Base-by-base conservation (phyloP, 768 basidiomycete species). In the Ramaria sp. region DNA sequence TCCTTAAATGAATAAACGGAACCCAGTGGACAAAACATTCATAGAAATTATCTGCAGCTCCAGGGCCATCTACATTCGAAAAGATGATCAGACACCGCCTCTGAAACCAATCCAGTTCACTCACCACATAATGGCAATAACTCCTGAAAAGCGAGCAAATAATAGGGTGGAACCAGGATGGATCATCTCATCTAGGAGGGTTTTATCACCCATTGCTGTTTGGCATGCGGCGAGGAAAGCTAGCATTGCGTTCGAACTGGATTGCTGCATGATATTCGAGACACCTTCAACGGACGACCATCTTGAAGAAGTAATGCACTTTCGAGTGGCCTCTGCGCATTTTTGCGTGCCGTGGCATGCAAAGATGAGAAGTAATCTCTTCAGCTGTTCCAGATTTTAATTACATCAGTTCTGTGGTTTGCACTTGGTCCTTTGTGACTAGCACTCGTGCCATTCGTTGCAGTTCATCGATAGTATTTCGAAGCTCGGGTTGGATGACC, bases 111-210 rank as follows among this genome's bases (percentile, higher is more conserved):
- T 7, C 16, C 7, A 8, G 5, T 41, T 5, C 7, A 41, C 39
- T n/a, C 20, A 58, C 69, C 70, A 71, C 37, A 69, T 60, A 1
- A 70, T 66, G 4, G 65, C 70, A 6, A 71, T n/a, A 30, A 67
- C 65, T 20, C 69, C 65, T 41, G 60, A 60, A 12, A 64, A 64
- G 3, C 69, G 69, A 1, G 61, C 59, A 56, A 63, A 64, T n/a
- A 68, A 62, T 57, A 68, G 44, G 1, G 61, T 65, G 3, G 68
- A 65, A 3, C 64, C 62, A 27, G 69, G 61, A 50, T 69, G 68
- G 4, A 67, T 47, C 20, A 62, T 61, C 39, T 67, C 67, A 9
- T 65, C 66, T 1, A 65, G 62, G 1, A 54, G 57, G 8, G 50
- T 37, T 18, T 3, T 39, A 18, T 65, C 62, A 1, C 67, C 64